These are phyloP conservation scores for Hermanozyma aechmeae DNA, from an alignment of 805 yeast genomes.

Conservation along the genomic window DNA sequence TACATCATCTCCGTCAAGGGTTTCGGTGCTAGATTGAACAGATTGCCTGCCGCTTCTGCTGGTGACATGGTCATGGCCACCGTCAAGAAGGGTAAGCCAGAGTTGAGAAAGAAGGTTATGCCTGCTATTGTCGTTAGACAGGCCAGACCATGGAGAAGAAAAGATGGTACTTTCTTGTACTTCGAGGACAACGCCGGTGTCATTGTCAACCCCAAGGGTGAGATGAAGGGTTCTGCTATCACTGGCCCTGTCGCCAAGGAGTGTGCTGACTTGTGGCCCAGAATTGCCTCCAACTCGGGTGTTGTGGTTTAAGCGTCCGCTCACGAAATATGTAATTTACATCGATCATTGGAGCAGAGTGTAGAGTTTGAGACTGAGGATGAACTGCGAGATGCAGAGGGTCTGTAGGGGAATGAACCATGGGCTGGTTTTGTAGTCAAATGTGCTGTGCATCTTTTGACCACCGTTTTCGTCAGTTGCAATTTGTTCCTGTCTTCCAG, in stretches of 20 bases:
- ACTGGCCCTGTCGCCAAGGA: conserved; percentile 99
- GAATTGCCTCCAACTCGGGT: conserved; percentile 99
- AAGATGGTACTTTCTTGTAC: conserved; percentile 98
- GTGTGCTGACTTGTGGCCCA: conserved; percentile 99
- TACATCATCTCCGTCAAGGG: conserved; percentile 99
- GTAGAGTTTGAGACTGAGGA: too few species aligned
- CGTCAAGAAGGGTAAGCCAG: conserved; percentile 99
- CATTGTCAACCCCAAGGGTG: conserved; percentile 99
- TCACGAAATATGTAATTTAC: too few species aligned
- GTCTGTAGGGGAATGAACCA: too few species aligned
- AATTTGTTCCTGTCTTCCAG: too few species aligned
- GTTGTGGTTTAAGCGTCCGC: conserved; percentile 78
- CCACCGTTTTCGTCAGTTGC: too few species aligned
- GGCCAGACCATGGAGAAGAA: conserved; percentile 99
- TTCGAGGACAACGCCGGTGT: conserved; percentile 99
- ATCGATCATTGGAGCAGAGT: too few species aligned
- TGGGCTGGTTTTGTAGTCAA: too few species aligned
- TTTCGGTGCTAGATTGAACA: conserved; percentile 98
- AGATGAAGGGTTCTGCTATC: conserved; percentile 99
- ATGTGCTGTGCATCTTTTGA: too few species aligned
- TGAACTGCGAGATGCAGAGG: too few species aligned
- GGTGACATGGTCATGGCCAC: conserved; percentile 99
- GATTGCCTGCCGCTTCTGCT: conserved; percentile 99
- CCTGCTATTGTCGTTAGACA: conserved; percentile 99
- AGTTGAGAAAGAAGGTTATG: conserved; percentile 99